A percentile compares a stretch with the other conserved stretches of the same genome.
Evolutionary conservation across 2,329 filamentous ascomycete species (phyloP).

Genomic region (Aspergillus calidoustus): DNA sequence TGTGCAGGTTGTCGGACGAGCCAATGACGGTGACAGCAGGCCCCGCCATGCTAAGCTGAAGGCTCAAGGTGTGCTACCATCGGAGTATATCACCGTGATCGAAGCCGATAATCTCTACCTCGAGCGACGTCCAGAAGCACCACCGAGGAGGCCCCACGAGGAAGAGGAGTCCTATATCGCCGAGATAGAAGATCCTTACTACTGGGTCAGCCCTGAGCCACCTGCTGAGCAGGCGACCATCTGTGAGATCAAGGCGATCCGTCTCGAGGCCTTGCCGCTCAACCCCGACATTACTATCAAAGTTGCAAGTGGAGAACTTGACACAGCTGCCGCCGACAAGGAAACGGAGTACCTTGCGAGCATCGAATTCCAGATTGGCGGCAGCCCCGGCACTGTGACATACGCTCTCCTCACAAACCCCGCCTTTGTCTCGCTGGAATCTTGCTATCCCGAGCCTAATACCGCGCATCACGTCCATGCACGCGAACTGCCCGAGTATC

Average conservation of each 20-base stretch:
- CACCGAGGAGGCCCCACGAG: neutral
- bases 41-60: neutral
- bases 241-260: neutral
- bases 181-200: neutral
- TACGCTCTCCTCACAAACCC: neutral
- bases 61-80: neutral
- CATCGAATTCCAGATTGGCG: neutral
- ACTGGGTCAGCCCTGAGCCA: neutral
- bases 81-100: neutral
- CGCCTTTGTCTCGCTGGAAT: neutral
- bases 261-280: neutral
- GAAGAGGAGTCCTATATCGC: neutral
- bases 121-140: neutral
- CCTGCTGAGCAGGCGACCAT: neutral
- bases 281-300: neutral
- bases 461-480: neutral
- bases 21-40: neutral
- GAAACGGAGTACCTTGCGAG: neutral
- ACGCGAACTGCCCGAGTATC: neutral
- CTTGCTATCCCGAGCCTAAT: neutral
- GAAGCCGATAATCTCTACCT: neutral
- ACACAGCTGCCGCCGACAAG: neutral
- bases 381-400: neutral
- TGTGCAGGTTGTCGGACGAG: neutral
- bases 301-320: neutral